Conservation (phyloP, 768 basidiomycete species). For the Scleroderma bovista region DNA sequence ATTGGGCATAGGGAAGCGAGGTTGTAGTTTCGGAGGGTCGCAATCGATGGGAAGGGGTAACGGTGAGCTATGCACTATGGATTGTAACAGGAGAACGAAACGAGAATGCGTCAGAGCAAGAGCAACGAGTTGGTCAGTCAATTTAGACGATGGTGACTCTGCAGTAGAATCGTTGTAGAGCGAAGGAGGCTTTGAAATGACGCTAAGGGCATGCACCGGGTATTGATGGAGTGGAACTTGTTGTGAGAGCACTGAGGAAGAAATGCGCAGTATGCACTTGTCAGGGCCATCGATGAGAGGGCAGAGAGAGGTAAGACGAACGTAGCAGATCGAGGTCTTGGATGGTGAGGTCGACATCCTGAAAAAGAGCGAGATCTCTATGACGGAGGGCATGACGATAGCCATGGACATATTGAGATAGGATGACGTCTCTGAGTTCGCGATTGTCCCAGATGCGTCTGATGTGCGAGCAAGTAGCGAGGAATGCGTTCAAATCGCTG, state of each 20-base stretch:
- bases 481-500: conserved; percentile 37
- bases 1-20: conserved; percentile 12
- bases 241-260: conserved; percentile 57
- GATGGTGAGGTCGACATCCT: conserved; percentile 48
- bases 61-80: conserved; percentile 59
- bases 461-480: conserved; percentile 30
- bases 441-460: conserved; percentile 28
- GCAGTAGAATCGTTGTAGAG: conserved; percentile 20
- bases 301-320: conserved; percentile 35
- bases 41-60: conserved; percentile 42
- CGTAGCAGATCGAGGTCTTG: conserved; percentile 59
- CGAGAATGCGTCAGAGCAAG: conserved; percentile 65
- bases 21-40: conserved; percentile 30
- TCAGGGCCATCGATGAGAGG: conserved; percentile 6
- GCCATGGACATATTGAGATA: conserved; percentile 52
- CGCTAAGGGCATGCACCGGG: conserved; percentile 58
- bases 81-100: conserved; percentile 68
- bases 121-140: conserved; percentile 36
- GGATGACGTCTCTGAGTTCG: conserved; percentile 33
- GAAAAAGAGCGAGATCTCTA: conserved; percentile 35
- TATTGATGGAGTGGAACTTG: conserved; percentile 61
- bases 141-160: conserved; percentile 15
- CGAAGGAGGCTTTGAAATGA: conserved; percentile 33
- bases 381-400: conserved; percentile 42
- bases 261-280: conserved; percentile 3